These are phyloP conservation scores for Cyclocybe aegerita DNA, from an alignment of 768 basidiomycete genomes.

Conservation along the genomic window DNA sequence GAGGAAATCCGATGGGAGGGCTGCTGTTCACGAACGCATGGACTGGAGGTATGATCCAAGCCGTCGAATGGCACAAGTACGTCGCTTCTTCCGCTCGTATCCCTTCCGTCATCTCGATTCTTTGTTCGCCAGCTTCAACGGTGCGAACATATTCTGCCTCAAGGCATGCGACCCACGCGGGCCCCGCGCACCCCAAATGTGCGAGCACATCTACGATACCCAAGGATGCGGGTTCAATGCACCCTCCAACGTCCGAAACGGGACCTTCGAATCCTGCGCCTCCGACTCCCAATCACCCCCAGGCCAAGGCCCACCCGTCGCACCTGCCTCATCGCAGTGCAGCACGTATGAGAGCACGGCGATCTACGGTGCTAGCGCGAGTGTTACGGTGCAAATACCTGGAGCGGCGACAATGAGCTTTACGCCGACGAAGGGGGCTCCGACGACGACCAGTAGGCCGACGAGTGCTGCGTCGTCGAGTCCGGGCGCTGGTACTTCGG, in stretches of 20 bases:
- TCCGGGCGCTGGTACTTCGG: too few species aligned
- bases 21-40: slow-evolving; percentile 63
- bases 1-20: slow-evolving; percentile 82
- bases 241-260: slow-evolving; percentile 59
- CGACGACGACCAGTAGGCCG: too few species aligned
- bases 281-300: slow-evolving; percentile 64
- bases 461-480: too few species aligned
- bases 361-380: too few species aligned
- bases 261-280: slow-evolving; percentile 62
- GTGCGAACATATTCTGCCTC: slow-evolving; percentile 61
- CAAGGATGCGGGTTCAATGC: slow-evolving; percentile 76
- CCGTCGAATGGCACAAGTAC: slow-evolving; percentile 70
- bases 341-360: too few species aligned
- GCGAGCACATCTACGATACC: slow-evolving; percentile 74
- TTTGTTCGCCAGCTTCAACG: slow-evolving; percentile 58
- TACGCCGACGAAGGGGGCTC: too few species aligned
- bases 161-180: slow-evolving; percentile 67
- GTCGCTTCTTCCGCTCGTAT: slow-evolving; percentile 16
- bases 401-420: too few species aligned
- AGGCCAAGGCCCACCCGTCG: slow-evolving; percentile 27
- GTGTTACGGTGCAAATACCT: too few species aligned
- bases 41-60: slow-evolving; percentile 48
- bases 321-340: too few species aligned
- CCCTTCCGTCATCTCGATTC: not conserved
- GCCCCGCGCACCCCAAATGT: slow-evolving; percentile 49